Base-by-base conservation (phyloP, 495 filamentous ascomycete genomes). In the Tricharina praecox region DNA sequence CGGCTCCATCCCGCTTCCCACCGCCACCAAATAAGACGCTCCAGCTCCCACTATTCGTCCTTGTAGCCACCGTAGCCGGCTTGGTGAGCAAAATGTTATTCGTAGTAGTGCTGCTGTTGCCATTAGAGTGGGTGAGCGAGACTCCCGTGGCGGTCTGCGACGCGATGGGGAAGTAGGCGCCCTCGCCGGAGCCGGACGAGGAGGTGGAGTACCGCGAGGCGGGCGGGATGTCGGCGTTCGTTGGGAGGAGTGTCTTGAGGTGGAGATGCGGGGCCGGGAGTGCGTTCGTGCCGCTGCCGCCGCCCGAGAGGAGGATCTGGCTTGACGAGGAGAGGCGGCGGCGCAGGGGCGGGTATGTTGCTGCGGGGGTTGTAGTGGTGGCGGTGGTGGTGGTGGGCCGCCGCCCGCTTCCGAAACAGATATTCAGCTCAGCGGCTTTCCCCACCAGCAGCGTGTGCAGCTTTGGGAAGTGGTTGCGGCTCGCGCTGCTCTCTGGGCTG, bases 381-480 rank as follows among this genome's bases (percentile, higher is more conserved):
- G 10, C 10, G 26, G 11, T 23, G 11, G 20, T 20, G n/a, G 40
- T 43, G 3, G 49, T 51, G 23, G 37, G 43, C 3, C 50, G 49
- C 25, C 51, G 45, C 28, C 53, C 41, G 20, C 49, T 45, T 13
- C 55, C 41, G 21, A 59, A 59, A 35, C 51, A 51, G 8, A 59
- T 23, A 30, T 59, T 56, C 18, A 59, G 50, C 23, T 59, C 55
- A 19, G 54, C 44, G 16, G 56, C 55, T 50, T 59, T 59, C 9
- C 52, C 48, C 18, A 50, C 55, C 9, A 59, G 56, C 4, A 59
- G 55, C 1, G 48, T 49, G 44, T 59, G 56, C 4, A 59, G 23
- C 13, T 47, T 46, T 21, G 58, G 58, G 49, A 61, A 61, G 32
- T 61, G 58, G 1, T 56, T 56, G 26, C 46, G 56, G 23, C 61